Conservation (phyloP, 208 protist species). For the Phytomonas francai region DNA sequence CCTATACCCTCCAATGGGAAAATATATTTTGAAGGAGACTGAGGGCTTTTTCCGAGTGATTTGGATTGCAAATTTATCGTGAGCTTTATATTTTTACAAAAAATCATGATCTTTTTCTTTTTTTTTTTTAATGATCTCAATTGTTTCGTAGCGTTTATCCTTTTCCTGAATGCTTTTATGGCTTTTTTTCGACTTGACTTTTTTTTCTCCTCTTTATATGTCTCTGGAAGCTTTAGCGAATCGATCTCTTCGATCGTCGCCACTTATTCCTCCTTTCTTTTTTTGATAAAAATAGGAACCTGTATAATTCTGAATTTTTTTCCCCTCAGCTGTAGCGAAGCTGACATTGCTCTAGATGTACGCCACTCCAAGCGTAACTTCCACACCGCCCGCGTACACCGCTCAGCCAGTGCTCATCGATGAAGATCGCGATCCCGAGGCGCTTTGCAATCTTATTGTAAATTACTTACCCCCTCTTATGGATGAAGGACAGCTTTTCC, state of each 20-base stretch:
- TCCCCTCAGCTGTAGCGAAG: neutral
- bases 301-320: conserved; percentile 1
- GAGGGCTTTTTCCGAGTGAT: neutral
- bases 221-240: neutral
- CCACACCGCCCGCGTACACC: no score
- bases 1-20: no score
- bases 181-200: neutral
- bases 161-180: neutral
- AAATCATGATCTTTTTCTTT: neutral
- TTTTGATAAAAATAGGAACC: conserved; percentile 2
- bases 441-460: conserved; percentile 81
- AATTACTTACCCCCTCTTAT: conserved; percentile 85
- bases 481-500: conserved; percentile 69
- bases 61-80: neutral
- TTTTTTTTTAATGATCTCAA: conserved; percentile 3
- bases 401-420: no score
- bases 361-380: no score
- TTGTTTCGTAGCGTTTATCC: neutral
- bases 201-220: conserved; percentile 9
- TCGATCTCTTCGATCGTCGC: neutral
- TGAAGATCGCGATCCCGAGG: conserved; percentile 61
- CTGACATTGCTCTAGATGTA: no score
- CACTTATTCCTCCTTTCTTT: neutral
- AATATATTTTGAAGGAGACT: neutral
- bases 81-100: no score